Conservation (phyloP, 2,329 filamentous ascomycete species). For the Alternaria sp. region DNA sequence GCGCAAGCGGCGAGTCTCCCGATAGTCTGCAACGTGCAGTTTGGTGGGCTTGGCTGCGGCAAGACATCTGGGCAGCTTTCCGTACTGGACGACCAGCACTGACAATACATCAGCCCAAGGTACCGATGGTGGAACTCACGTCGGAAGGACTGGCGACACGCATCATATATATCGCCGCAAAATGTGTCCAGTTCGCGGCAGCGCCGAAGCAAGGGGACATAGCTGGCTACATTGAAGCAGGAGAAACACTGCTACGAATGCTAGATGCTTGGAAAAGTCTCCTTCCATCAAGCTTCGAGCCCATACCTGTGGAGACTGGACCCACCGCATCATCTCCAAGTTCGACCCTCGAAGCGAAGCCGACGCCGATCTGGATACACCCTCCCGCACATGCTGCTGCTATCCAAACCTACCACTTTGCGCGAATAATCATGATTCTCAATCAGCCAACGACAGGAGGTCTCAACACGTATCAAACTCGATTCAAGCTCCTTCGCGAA, state of each 20-base stretch:
- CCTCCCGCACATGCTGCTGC: conserved; percentile 50
- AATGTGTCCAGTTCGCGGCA: conserved; percentile 64
- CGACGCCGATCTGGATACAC: conserved; percentile 37
- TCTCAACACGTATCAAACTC: conserved; percentile 54
- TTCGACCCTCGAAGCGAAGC: background rate
- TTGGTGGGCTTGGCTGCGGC: conserved; percentile 71
- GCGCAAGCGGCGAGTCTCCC: conserved; percentile 62
- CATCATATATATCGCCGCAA: conserved; percentile 62
- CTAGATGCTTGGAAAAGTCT: conserved; percentile 58
- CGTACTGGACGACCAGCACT: conserved; percentile 62
- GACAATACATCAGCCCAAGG: conserved; percentile 64
- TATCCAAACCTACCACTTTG: conserved; percentile 60
- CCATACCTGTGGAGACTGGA: conserved; percentile 42
- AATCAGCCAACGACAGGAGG: conserved; percentile 60
- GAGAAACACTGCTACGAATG: conserved; percentile 55
- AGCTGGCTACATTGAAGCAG: conserved; percentile 49
- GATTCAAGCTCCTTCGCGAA: conserved; percentile 53
- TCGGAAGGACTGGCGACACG: conserved; percentile 61
- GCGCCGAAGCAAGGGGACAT: conserved; percentile 53
- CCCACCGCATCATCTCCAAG: conserved; percentile 10
- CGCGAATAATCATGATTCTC: conserved; percentile 59
- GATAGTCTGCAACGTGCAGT: conserved; percentile 63
- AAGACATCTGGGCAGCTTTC: conserved; percentile 70
- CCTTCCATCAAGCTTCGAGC: conserved; percentile 52
- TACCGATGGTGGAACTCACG: conserved; percentile 55